These are phyloP conservation scores for Priceomyces medius DNA, from an alignment of 805 yeast genomes.

Conservation along the genomic window DNA sequence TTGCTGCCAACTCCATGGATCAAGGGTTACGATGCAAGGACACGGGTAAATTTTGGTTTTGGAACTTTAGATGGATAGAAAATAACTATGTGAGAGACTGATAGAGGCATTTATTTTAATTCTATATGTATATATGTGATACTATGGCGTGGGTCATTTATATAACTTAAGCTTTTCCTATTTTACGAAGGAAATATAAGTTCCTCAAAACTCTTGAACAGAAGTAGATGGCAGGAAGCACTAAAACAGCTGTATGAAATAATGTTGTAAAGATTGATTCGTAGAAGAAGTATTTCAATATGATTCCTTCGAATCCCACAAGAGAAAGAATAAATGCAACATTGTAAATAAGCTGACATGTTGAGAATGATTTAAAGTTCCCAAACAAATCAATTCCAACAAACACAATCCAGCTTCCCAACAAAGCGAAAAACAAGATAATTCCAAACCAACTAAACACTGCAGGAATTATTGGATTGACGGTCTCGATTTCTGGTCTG, in stretches of 20 bases:
- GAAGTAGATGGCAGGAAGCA: constrained; percentile 53
- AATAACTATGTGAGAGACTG: constrained; percentile 40
- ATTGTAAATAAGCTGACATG: constrained; percentile 33
- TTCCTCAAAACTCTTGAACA: constrained; percentile 68
- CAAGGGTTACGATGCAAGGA: constrained; percentile 42
- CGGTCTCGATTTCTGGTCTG: constrained; percentile 52
- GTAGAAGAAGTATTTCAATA: constrained; percentile 57
- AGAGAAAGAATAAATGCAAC: constrained; percentile 50
- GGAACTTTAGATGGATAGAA: constrained; percentile 55
- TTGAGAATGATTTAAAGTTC: constrained; percentile 34
- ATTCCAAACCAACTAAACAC: constrained; percentile 47
- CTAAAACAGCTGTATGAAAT: constrained; percentile 45
- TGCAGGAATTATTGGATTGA: constrained; percentile 50
- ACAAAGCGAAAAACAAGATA: constrained; percentile 40
- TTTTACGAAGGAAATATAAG: constrained; percentile 32
- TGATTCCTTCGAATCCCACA: constrained; percentile 50
- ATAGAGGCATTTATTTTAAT: constrained; percentile 1
- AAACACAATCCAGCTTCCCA: constrained; percentile 43
- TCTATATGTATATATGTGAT: constrained; percentile 2
- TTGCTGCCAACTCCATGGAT: constrained; percentile 59
- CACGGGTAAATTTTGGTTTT: constrained; percentile 31
- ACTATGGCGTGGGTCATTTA: background rate
- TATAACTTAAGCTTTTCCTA: constrained; percentile 22
- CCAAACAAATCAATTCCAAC: constrained; percentile 30
- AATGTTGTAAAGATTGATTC: constrained; percentile 62